Base-by-base conservation (phyloP, 2,329 filamentous ascomycete species). In the Capronia epimyces region DNA sequence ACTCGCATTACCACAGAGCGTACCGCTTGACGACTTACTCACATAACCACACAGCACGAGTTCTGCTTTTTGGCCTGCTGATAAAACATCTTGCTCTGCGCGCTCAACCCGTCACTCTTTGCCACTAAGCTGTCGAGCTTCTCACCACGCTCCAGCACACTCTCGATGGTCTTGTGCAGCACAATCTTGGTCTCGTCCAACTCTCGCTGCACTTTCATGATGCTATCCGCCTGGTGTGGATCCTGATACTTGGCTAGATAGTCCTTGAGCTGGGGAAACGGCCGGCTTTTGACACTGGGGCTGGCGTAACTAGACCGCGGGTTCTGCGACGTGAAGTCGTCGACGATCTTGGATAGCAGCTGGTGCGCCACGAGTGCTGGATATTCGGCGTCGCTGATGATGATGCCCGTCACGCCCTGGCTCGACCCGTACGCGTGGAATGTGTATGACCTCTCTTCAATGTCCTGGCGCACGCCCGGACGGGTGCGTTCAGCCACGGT, bases 21-120 rank as follows among this genome's bases (percentile, higher is more conserved):
- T 8, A 29, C 16, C 5, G 13, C 36, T 39, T 18, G 24, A 31
- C 21, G 16, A 16, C n/a, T 16, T 18, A 15, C 34, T 60, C 59
- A 79, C 76, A 79, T 80, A 44, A 80, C 68, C 39, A 71, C 65
- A 62, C 78, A 81, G 69, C 78, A 81, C 18, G 75, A 77, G 63
- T 81, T 81, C 65, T 81, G 78, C 67, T 81, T 80, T 70, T 81
- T 80, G 20, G 78, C 78, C 68, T 75, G 77, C 36, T 78, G 89
- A 70, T 97, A 97, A 70, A 98, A 98, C 86, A 94, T 91, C 79
- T 95, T 97, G 74, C 89, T 95, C 76, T 93, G 87, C 43, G 82
- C 81, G 71, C 88, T 95, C 64, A 98, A 71, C 10, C 84, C 88
- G 63, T 95, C 89, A 64, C 88, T 95, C 81, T 97, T 97, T 58